Percentiles rank a stretch among this genome's conserved stretches.
Conservation (phyloP, 164 flowering plant species). For the Cinnamomum chago region DNA sequence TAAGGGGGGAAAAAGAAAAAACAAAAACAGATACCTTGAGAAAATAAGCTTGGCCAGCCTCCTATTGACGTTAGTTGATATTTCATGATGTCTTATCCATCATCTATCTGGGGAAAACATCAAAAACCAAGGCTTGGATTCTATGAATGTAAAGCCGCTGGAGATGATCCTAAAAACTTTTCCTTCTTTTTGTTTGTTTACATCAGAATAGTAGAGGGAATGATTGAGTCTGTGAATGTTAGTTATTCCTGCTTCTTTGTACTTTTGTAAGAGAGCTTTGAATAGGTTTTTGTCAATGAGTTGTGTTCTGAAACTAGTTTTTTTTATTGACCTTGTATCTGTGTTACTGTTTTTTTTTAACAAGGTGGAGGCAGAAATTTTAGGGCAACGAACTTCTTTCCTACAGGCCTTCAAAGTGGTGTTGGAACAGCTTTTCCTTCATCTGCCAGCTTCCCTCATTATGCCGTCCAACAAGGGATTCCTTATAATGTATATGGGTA, state of each 20-base stretch:
- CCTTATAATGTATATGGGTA: constrained; percentile 76
- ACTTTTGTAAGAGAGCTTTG: not conserved
- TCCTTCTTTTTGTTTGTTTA: not conserved
- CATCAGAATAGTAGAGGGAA: constrained; percentile 1
- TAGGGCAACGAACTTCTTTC: constrained; percentile 53
- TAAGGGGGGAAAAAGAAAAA: not conserved
- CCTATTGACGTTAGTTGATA: not conserved
- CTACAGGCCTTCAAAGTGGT: constrained; percentile 29
- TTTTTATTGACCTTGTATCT: too few species aligned
- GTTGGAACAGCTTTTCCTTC: constrained; percentile 59
- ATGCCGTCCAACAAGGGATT: constrained; percentile 86
- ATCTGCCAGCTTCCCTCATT: constrained; percentile 81
- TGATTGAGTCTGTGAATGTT: constrained; percentile 2
- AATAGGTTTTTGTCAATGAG: not conserved
- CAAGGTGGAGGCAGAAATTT: constrained; percentile 40
- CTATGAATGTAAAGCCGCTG: not conserved
- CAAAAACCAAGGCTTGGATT: not conserved
- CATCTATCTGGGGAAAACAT: not conserved
- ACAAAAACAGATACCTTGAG: not conserved
- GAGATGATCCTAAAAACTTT: not conserved
- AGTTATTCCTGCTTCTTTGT: constrained; percentile 5
- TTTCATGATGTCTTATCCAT: not conserved
- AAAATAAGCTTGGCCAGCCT: too few species aligned
- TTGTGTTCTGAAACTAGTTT: too few species aligned
- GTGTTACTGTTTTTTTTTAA: not conserved